Conservation (phyloP, 164 flowering plant genomes). For the Stephania japonica region DNA sequence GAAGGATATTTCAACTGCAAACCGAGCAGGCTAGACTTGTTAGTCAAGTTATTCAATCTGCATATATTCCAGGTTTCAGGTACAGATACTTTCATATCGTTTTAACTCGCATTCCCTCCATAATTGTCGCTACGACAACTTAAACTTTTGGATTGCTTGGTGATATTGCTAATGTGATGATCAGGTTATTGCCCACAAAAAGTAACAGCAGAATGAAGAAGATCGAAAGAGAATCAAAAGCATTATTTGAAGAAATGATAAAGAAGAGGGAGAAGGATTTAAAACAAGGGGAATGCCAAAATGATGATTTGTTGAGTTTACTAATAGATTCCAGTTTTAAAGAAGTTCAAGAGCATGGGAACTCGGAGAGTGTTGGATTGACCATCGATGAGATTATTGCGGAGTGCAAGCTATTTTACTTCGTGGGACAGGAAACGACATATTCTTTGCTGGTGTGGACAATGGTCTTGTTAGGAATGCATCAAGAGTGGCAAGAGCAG, state of each 20-base stretch:
- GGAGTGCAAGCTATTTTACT: slow-evolving; percentile 22
- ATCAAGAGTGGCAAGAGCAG: slow-evolving; percentile 9
- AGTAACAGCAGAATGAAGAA: slow-evolving; percentile 19
- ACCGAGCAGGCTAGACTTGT: slow-evolving; percentile 21
- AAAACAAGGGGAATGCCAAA: background rate
- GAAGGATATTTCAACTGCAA: slow-evolving; percentile 31
- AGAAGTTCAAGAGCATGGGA: slow-evolving; percentile 8
- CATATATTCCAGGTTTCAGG: slow-evolving; percentile 20
- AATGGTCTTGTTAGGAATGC: slow-evolving; percentile 13
- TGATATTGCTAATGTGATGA: background rate
- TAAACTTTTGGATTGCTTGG: background rate
- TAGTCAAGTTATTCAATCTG: background rate
- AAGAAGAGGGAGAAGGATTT: slow-evolving; percentile 16
- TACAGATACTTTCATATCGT: background rate
- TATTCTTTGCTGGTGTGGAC: slow-evolving; percentile 15
- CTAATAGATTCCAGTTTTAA: slow-evolving; percentile 15
- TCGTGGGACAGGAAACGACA: slow-evolving; percentile 17
- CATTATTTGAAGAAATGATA: slow-evolving; percentile 12
- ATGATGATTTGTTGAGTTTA: slow-evolving; percentile 20
- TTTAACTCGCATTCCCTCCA: background rate
- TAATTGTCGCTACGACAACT: too few species aligned
- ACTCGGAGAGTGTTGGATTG: slow-evolving; percentile 7
- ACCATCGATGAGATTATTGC: slow-evolving; percentile 15
- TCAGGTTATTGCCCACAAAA: slow-evolving; percentile 8
- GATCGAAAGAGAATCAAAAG: slow-evolving; percentile 4